Percentiles rank a stretch among this genome's conserved stretches.
These are phyloP conservation scores for Chenopodium suecicum DNA, from an alignment of 148 eudicot species.

Conservation along the genomic window DNA sequence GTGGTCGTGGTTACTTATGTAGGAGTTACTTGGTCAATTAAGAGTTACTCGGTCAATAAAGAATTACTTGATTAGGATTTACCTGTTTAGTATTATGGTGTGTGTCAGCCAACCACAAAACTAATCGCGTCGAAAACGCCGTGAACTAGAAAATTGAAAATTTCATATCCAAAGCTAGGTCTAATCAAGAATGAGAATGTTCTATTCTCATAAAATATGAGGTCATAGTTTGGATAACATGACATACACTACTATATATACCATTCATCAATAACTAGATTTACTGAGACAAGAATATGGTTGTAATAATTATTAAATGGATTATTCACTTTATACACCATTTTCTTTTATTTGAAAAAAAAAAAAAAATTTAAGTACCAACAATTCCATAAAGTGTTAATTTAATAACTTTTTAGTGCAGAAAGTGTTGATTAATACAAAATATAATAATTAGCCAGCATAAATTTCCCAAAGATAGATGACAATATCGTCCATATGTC, in stretches of 20 bases:
- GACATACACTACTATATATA: background rate
- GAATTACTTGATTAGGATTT: too few species aligned
- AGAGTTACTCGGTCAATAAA: too few species aligned
- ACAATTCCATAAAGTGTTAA: background rate
- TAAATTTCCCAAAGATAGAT: background rate
- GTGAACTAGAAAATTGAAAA: background rate
- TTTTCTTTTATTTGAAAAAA: background rate
- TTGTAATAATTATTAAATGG: slow-evolving; percentile 1
- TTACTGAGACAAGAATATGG: background rate
- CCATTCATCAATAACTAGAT: background rate
- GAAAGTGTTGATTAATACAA: too few species aligned
- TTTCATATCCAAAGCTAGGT: background rate
- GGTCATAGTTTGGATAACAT: slow-evolving; percentile 4
- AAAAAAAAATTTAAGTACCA: background rate
- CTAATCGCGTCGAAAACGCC: background rate
- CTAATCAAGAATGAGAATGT: slow-evolving; percentile 18
- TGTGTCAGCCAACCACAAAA: too few species aligned
- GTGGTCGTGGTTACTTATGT: too few species aligned
- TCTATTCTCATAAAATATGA: slow-evolving; percentile 10
- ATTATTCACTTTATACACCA: slow-evolving; percentile 3
- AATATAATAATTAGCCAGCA: background rate
- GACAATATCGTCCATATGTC: background rate
- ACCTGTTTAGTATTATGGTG: too few species aligned
- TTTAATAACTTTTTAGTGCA: too few species aligned
- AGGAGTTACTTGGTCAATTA: too few species aligned